Conservation (phyloP, 2,329 filamentous ascomycete genomes). For the Graphilbum fragrans region DNA sequence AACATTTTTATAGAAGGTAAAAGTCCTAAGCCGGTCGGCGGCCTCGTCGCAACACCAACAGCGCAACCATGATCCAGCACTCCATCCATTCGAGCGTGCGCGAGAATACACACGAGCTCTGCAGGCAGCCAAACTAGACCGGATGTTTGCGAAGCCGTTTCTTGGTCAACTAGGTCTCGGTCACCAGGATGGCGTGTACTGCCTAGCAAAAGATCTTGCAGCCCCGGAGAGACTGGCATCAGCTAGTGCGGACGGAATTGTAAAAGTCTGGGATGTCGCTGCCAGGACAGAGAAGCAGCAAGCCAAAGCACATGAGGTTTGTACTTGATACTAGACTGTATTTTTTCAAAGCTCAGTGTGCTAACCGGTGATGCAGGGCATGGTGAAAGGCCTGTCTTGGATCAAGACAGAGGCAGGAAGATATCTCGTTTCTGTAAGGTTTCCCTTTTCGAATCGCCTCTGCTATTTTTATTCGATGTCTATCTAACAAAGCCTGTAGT, state of each 20-base stretch:
- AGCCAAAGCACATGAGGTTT: conserved; percentile 61
- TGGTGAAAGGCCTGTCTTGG: conserved; percentile 87
- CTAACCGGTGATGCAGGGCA: conserved; percentile 36
- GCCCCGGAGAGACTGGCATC: conserved; percentile 66
- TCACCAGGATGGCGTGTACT: conserved; percentile 84
- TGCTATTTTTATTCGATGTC: not conserved
- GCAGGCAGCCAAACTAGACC: conserved; percentile 81
- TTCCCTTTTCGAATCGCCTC: not conserved
- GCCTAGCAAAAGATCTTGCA: conserved; percentile 67
- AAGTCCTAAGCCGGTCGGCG: conserved; percentile 10
- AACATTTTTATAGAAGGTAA: conserved; percentile 8
- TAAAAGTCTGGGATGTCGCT: conserved; percentile 60
- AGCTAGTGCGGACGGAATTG: conserved; percentile 79
- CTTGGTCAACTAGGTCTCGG: conserved; percentile 77
- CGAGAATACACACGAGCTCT: conserved; percentile 63
- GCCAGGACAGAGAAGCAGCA: conserved; percentile 61
- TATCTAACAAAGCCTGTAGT: conserved; percentile 21
- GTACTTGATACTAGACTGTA: not conserved
- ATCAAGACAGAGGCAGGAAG: conserved; percentile 51
- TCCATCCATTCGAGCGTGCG: conserved; percentile 85
- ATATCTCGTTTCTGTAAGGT: conserved; percentile 29
- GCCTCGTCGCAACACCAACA: conserved; percentile 11
- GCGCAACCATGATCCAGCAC: conserved; percentile 49
- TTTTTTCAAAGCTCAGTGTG: not conserved
- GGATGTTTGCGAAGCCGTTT: conserved; percentile 65